Base-by-base conservation (phyloP, 2,329 filamentous ascomycete genomes). In the Botrytis aclada region DNA sequence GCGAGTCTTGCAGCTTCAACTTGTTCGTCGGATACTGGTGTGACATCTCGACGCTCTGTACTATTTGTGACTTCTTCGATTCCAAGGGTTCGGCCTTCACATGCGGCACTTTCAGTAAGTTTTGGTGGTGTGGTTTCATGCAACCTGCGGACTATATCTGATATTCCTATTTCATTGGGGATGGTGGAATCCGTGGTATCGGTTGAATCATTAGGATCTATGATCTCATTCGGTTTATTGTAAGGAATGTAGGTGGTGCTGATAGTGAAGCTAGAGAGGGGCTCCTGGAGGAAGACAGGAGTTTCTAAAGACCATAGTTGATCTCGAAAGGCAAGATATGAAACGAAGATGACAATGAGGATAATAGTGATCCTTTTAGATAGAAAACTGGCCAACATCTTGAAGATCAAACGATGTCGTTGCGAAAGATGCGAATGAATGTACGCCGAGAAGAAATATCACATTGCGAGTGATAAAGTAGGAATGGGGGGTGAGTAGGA, bases 1-100 rank as follows among this genome's bases (percentile, higher is more conserved):
- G 58, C 58, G 25, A 41, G 56, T 39, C 60, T 37, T 10, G 58
- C 58, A 47, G 39, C 16, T 22, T 54, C 20, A 8, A 73, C 29
- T 22, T 72, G 29, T 18, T 70, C 37, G 22, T 70, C 56, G 14
- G 71, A 72, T 34, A 70, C 58, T 5, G 64, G 71, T 12, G 66
- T 63, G 14, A 56, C 56, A 70, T 72, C 43, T 43, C 71, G 56
- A 41, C 71, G 64, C 41, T 70, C 41, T 29, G 34, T 72, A 58
- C 37, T 37, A 14, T 47, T 43, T n/a, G 64, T 72, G 8, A 69
- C 32, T 7, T 70, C 65, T 5, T 72, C 43, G 14, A 72, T n/a
- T 22, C 14, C 34, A 20, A 72, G 16, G 22, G 54, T 39, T 47
- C 34, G 9, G 6, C 39, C 70, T 47, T 10, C 9, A 61, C 70